Evolutionary conservation across 192 early-diverging fungal species (phyloP), one percentile per base, ranked within the genome.

Genomic region (Entomortierella chlamydospora): DNA sequence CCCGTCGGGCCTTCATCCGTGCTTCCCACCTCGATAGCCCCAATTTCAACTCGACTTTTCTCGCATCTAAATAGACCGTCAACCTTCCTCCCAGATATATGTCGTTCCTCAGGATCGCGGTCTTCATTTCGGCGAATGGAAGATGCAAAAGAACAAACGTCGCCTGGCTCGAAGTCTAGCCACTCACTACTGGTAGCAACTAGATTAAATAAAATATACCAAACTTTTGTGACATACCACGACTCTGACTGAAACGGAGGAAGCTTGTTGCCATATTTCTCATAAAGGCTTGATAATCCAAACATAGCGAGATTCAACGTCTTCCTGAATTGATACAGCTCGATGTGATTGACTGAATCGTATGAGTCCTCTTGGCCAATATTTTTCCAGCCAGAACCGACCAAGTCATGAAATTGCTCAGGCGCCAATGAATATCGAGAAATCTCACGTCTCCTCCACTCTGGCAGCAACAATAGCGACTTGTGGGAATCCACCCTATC

Each of bases 81-180:
- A 0, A 63, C 22, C 31, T 51, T 63, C 3, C 25, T 47, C 9
- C 59, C 59, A 6, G 17, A 11, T 1, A 31, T 22, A 12, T 45
- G 59, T 34, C 59, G 20, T 20, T 34, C 25, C 47, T 52, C 61
- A 2, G 51, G 50, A 18, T 63, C 50, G 30, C 49, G 49, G 30
- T 23, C 61, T 5, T 33, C 51, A n/a, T 63, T 63, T 23, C 50
- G 26, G 1, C 61, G 29, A 2, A 52, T 5, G 4, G 61, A 33
- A 2, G 61, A 63, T 9, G 47, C 45, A 22, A 3, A 20, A 4
- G 45, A 63, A 30, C 30, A 63, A 5, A 34, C 29, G 6, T 63
- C 61, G 20, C 61, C 45, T 17, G 61, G 61, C 4, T 52, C 29
- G 22, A n/a, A n/a, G 10, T 52, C 50, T 6, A 63, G 47, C n/a